phyloP scores from a whole-genome alignment of 176 grass and related monocot species.

The Oryza officinalis region DNA sequence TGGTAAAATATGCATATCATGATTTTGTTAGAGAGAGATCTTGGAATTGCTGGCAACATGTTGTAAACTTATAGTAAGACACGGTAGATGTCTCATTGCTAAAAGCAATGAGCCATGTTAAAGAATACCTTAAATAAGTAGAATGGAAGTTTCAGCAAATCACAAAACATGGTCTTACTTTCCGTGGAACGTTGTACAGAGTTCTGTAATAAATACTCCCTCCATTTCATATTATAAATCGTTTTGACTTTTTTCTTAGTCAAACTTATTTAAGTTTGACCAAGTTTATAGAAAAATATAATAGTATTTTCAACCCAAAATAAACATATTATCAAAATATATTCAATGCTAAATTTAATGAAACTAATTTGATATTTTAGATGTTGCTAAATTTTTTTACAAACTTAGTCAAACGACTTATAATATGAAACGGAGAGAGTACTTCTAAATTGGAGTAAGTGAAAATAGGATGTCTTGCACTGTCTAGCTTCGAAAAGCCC shows the following conservation, averaged over 20 bases:
- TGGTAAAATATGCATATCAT: neutral
- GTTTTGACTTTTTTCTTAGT: too few species aligned
- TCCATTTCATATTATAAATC: too few species aligned
- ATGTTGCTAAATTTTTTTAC: too few species aligned
- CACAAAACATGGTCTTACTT: slow-evolving; percentile 17
- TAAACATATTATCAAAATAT: too few species aligned
- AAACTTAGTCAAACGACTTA: too few species aligned
- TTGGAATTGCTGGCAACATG: neutral
- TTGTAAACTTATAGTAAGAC: neutral
- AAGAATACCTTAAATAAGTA: neutral
- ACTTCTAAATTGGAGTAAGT: neutral
- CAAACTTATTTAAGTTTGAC: too few species aligned
- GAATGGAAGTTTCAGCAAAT: neutral
- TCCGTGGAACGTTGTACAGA: neutral
- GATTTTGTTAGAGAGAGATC: neutral
- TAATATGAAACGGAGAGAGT: too few species aligned
- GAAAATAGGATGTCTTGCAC: slow-evolving; percentile 5
- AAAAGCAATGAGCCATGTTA: neutral
- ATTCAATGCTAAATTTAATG: too few species aligned
- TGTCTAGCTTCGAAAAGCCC: slow-evolving; percentile 4
- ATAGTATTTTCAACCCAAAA: too few species aligned
- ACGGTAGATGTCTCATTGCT: neutral
- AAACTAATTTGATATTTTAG: too few species aligned
- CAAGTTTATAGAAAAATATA: too few species aligned
- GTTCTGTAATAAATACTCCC: neutral